Evolutionary conservation across 768 basidiomycete species (phyloP).

Genomic region (Botryobasidium botryosum): DNA sequence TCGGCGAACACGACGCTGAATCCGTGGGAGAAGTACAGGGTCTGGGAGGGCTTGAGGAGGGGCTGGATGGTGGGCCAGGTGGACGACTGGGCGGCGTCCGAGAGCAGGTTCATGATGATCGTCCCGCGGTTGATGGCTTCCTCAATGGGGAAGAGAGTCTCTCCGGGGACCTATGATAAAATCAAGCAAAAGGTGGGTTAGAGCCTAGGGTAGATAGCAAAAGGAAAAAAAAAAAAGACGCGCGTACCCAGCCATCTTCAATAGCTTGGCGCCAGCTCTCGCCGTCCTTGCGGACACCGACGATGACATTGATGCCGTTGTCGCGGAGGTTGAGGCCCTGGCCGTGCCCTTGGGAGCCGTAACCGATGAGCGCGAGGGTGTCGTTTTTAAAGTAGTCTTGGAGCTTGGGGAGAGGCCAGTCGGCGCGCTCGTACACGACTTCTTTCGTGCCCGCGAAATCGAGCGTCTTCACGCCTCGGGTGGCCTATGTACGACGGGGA

Average conservation of each 20-base stretch:
- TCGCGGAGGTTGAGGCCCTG: constrained; percentile 98
- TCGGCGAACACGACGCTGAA: constrained; percentile 99
- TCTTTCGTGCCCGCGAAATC: constrained; percentile 93
- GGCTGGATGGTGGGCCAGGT: constrained; percentile 84
- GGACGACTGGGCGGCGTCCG: constrained; percentile 96
- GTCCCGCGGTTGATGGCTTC: constrained; percentile 92
- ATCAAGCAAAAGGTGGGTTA: not conserved
- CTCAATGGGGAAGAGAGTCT: constrained; percentile 96
- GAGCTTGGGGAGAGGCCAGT: constrained; percentile 96
- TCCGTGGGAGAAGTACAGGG: constrained; percentile 99
- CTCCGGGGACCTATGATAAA: constrained; percentile 59
- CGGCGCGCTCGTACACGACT: constrained; percentile 83
- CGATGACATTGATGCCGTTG: constrained; percentile 95
- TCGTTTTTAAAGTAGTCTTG: constrained; percentile 99
- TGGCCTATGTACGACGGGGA: not conserved
- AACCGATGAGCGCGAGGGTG: constrained; percentile 96
- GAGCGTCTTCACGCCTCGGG: constrained; percentile 84
- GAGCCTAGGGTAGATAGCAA: not conserved
- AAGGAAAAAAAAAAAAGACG: not conserved
- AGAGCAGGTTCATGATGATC: constrained; percentile 99
- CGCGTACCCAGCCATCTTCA: constrained; percentile 88
- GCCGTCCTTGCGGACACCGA: constrained; percentile 93
- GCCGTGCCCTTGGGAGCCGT: constrained; percentile 97
- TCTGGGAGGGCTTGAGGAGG: constrained; percentile 98
- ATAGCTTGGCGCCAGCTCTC: constrained; percentile 93